Base-by-base conservation (phyloP, 495 filamentous ascomycete species). In the Hypoxylon rickii region DNA sequence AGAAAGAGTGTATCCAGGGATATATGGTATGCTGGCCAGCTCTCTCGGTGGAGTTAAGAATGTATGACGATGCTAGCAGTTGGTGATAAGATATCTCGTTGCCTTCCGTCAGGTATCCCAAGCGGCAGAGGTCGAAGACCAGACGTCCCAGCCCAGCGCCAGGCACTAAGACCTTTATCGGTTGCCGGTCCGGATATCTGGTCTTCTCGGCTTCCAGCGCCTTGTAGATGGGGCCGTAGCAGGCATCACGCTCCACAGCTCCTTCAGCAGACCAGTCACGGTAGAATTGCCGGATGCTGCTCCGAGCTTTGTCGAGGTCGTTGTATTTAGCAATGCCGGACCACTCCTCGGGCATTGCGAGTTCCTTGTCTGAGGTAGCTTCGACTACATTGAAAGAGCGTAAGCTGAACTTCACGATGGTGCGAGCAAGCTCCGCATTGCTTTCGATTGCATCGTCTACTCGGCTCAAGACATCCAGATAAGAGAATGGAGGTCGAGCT, bases 31-130 rank as follows among this genome's bases (percentile, higher is more conserved):
- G 84, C 39, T 68, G 63, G 7, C 68, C 69, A n/a, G 68, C 70
- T 6, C 47, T 51, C 19, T 71, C 65, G 54, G 73, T 77, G 18
- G 63, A 68, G 63, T 97, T 97, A 7, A 98, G 79, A 8, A 97
- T 78, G 76, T 91, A 96, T 20, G 86, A 88, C 50, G 87, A 90
- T 10, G 90, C 92, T 49, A 97, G 73, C 8, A 97, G 79, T 63
- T 93, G 89, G 68, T 97, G 94, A 61, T 93, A 96, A 12, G 90
- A 95, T 56, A 97, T 92, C 74, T 98, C 94, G 57, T 97, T 98
- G 10, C 95, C 94, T 67, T 97, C 90, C 1, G 83, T 80, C 0
- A 78, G 68, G 71, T 83, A 96, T 11, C 94, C 94, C 3, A 75
- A 78, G n/a, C 72, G 72, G 62, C 86, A 90, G 39, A 97, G 74